Evolutionary conservation across 805 yeast species (phyloP).

Genomic region (Ogataea neopini): DNA sequence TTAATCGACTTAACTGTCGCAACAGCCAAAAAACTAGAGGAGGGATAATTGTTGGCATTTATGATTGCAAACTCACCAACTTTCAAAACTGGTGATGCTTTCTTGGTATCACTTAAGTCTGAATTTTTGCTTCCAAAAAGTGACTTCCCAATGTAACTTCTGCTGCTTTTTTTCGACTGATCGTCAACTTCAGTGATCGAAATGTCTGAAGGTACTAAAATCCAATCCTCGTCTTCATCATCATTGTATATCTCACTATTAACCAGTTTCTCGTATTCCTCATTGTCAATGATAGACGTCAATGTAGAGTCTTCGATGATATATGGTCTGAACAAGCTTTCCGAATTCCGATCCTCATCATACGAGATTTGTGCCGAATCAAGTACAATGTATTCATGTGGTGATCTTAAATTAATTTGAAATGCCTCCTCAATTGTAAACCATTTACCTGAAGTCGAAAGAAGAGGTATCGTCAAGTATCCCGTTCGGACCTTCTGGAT

Average conservation of each 20-base stretch:
- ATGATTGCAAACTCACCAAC: conserved; percentile 28
- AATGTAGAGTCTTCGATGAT: conserved; percentile 25
- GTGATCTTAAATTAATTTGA: conserved; percentile 17
- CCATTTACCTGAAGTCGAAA: conserved; percentile 29
- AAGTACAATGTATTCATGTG: conserved; percentile 25
- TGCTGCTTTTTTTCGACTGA: conserved; percentile 7
- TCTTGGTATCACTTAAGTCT: neutral
- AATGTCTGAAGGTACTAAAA: conserved; percentile 24
- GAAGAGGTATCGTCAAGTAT: conserved; percentile 33
- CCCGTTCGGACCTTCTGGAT: conserved; percentile 35
- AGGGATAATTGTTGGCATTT: conserved; percentile 29
- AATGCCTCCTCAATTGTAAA: conserved; percentile 26
- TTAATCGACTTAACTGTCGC: conserved; percentile 5
- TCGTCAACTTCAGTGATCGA: neutral
- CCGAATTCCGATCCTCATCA: conserved; percentile 19
- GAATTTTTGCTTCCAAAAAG: neutral
- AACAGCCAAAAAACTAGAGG: conserved; percentile 19
- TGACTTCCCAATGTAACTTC: neutral
- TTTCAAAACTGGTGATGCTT: conserved; percentile 18
- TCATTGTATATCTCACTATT: conserved; percentile 27
- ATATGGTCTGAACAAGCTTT: conserved; percentile 17
- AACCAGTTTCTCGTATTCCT: conserved; percentile 29
- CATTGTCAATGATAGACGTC: conserved; percentile 30
- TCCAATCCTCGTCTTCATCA: conserved; percentile 33
- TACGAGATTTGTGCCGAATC: conserved; percentile 23